Evolutionary conservation across 2,329 filamentous ascomycete species (phyloP), one percentile per base, ranked within the genome.

Genomic region (Harringtonia lauricola): DNA sequence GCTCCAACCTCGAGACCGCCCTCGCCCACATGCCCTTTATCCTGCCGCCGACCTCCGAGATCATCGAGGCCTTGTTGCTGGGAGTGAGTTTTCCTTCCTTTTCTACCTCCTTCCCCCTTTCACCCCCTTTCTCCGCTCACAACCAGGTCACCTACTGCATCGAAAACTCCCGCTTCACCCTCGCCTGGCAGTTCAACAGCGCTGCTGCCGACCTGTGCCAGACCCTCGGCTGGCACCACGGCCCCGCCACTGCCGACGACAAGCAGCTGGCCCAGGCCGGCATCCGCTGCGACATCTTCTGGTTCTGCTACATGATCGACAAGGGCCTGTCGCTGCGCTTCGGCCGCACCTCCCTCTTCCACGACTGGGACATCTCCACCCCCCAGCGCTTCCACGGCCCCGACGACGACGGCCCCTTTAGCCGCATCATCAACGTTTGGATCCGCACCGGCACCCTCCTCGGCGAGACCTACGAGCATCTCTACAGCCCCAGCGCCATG

Each of bases 111-210:
- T n/a, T 39, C 15, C 24, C 24, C 24, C 24, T 35, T 33, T 35
- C 6, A 17, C 19, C 36, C 21, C 22, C 8, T 30, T 5, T 36
- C 13, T 1, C 21, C 42, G n/a, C n/a, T n/a, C n/a, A n/a, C n/a
- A n/a, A n/a, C 15, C 40, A 81, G 74, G 68, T 74, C 5, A 61
- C 76, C n/a, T 76, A 81, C 51, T 70, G 77, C 13, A 70, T 81
- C 39, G 77, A 82, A 48, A 66, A 72, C 14, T 78, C 76, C 4
- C 74, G 76, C 33, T 75, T 77, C 1, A 76, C 75, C 0, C 65
- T 83, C 4, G 75, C 74, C n/a, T 80, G 77, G 71, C 72, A 76
- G n/a, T 61, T 83, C 17, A 72, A 70, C 21, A 73, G 71, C 8
- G 68, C 70, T 17, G 79, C 78, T 0, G 71, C 72, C 13, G 68